Evolutionary conservation across 192 early-diverging fungal species (phyloP).

Genomic region (Chytriomyces hyalinus): DNA sequence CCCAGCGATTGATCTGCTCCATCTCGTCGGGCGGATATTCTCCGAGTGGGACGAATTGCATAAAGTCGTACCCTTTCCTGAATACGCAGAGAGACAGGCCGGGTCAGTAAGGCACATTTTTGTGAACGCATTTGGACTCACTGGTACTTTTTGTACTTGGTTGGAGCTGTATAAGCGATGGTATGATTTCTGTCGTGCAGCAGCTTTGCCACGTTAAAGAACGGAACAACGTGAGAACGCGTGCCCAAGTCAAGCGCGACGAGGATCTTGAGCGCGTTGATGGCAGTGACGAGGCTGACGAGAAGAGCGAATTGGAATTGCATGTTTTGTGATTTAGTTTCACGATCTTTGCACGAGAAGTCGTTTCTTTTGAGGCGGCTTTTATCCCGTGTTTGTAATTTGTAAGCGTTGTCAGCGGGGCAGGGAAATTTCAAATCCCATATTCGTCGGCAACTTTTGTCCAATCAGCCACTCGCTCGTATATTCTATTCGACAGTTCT

Average conservation of each 20-base stretch:
- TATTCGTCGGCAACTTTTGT: no score
- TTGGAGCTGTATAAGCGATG: not conserved
- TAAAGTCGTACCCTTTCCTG: not conserved
- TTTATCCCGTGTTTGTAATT: no score
- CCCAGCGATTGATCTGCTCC: no score
- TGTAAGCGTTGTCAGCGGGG: no score
- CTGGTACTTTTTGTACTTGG: not conserved
- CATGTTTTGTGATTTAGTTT: no score
- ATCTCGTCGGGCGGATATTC: no score
- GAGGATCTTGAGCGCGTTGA: conserved; percentile 6
- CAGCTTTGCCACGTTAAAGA: conserved; percentile 1
- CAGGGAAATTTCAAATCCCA: no score
- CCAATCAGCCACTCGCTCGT: no score
- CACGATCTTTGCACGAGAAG: no score
- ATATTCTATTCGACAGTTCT: no score
- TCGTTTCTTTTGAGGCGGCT: no score
- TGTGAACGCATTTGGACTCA: not conserved
- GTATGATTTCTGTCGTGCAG: conserved; percentile 14
- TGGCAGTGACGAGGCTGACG: not conserved
- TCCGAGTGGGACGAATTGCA: not conserved
- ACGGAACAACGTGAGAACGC: conserved; percentile 17
- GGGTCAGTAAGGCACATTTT: not conserved
- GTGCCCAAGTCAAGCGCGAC: not conserved
- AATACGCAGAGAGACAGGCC: not conserved
- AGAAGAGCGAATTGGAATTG: no score